Conservation (phyloP, 352 stramenopile species). For the Phytophthora tubulina region DNA sequence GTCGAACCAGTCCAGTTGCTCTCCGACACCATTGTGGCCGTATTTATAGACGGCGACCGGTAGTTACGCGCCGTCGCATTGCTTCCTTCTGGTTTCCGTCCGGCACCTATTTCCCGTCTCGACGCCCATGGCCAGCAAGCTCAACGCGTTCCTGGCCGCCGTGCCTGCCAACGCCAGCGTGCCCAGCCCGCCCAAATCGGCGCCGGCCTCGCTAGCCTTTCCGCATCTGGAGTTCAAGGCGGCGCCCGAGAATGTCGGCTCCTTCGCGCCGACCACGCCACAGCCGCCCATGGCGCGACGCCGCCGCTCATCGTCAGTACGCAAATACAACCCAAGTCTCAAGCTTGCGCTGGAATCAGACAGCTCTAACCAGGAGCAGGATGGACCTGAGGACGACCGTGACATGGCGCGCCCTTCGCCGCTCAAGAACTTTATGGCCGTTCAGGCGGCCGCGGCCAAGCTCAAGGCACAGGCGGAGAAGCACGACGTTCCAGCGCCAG, state of each 20-base stretch:
- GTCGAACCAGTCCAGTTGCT: slow-evolving; percentile 22
- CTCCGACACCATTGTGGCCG: slow-evolving; percentile 6
- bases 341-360: slow-evolving; percentile 39
- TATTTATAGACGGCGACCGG: slow-evolving; percentile 36
- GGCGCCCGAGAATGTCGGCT: slow-evolving; percentile 5
- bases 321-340: slow-evolving; percentile 34
- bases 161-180: slow-evolving; percentile 69
- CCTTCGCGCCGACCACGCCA: slow-evolving; percentile 43
- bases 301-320: slow-evolving; percentile 32
- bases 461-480: slow-evolving; percentile 24
- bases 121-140: slow-evolving; percentile 63
- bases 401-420: slow-evolving; percentile 24
- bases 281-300: slow-evolving; percentile 51
- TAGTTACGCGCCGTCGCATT: slow-evolving; percentile 35
- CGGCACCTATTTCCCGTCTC: slow-evolving; percentile 24
- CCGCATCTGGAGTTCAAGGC: slow-evolving; percentile 43
- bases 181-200: slow-evolving; percentile 45
- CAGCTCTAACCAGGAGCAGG: slow-evolving; percentile 42
- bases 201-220: slow-evolving; percentile 33
- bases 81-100: background rate
- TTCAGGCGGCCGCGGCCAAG: slow-evolving; percentile 33
- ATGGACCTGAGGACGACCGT: slow-evolving; percentile 26
- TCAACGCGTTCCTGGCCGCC: slow-evolving; percentile 81
- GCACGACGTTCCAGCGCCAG: slow-evolving; percentile 7
- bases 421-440: slow-evolving; percentile 43